phyloP scores from a whole-genome alignment of 257 asterid species.

The Nicotiana undulata region DNA sequence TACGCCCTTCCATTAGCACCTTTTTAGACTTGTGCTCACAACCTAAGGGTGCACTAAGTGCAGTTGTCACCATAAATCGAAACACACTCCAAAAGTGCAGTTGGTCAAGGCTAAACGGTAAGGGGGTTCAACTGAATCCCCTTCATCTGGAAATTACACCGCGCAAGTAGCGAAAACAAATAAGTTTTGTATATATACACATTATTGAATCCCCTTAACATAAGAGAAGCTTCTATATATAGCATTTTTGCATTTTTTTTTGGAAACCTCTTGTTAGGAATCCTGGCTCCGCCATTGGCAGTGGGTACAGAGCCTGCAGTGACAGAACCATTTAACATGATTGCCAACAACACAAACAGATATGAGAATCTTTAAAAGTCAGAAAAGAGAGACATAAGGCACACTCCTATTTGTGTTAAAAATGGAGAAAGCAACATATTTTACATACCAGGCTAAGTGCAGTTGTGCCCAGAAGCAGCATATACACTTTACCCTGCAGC shows the following conservation, averaged over 20 bases:
- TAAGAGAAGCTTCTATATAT: no score
- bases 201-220: no score
- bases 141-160: no score
- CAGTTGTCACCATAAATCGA: neutral
- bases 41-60: neutral
- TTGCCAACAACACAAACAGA: constrained; percentile 4
- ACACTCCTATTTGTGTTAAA: constrained; percentile 4
- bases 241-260: no score
- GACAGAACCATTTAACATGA: neutral
- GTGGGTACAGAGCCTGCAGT: neutral
- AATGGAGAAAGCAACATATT: constrained; percentile 5
- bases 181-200: no score
- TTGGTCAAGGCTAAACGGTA: no score
- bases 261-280: no score
- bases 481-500: constrained; percentile 61
- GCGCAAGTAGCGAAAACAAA: no score
- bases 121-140: no score
- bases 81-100: neutral
- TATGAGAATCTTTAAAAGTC: neutral
- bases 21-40: neutral
- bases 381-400: neutral
- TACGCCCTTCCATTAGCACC: neutral
- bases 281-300: no score
- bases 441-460: constrained; percentile 73
- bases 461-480: constrained; percentile 83